Conservation (phyloP, 106 monocot species). For the Phalaenopsis aphrodite region DNA sequence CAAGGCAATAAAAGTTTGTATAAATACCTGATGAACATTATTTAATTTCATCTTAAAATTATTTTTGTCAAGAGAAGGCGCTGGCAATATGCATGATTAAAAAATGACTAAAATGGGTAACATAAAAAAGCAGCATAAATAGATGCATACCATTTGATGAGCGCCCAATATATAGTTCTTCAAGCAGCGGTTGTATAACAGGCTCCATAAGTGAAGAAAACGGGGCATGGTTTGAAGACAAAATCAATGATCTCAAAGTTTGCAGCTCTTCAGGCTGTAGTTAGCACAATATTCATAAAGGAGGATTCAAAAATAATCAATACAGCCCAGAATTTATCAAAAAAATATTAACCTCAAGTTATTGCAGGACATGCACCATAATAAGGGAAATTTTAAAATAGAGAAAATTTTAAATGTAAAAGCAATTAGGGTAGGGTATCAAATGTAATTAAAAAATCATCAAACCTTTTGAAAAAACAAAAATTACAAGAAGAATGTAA, state of each 20-base stretch:
- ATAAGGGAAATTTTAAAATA: not conserved
- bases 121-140: not conserved
- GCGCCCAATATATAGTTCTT: constrained; percentile 29
- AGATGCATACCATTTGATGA: constrained; percentile 29
- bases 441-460: not conserved
- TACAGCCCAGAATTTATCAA: not conserved
- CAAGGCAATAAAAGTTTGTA: constrained; percentile 49
- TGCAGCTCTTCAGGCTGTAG: constrained; percentile 44
- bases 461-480: not conserved
- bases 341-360: not conserved
- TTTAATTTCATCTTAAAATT: not conserved
- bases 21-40: not conserved
- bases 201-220: constrained; percentile 36
- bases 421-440: not conserved
- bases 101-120: not conserved
- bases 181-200: constrained; percentile 43
- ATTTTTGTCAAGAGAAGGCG: not conserved
- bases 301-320: not conserved
- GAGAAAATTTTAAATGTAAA: not conserved
- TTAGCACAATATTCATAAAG: not conserved
- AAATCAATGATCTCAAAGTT: constrained; percentile 27
- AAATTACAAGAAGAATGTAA: not conserved
- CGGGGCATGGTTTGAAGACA: constrained; percentile 37
- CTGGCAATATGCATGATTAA: not conserved
- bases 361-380: not conserved